Base-by-base conservation (phyloP, 805 yeast species). In the Sugiyamaella qingdaonensis region DNA sequence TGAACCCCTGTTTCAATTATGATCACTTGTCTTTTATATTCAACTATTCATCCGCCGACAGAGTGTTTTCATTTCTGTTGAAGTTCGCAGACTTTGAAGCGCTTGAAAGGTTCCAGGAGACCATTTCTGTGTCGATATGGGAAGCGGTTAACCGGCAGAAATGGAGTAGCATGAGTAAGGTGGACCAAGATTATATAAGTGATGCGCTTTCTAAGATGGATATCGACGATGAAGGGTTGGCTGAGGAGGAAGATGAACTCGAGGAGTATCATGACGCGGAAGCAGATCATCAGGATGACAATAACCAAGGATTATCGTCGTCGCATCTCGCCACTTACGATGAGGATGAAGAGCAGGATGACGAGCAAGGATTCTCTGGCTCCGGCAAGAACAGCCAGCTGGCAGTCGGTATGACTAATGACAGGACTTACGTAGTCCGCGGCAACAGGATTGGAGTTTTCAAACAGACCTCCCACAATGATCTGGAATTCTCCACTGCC, bases 391-490 rank as follows among this genome's bases (percentile, higher is more conserved):
- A 89, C 65, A 77, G 80, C 49, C 82, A 81, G 19, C 73, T 90
- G 62, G 83, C 86, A 1, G 83, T 88, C 8, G 91, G 95, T 0
- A 79, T 71, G 56, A 78, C 77, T 52, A 83, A 83, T 59, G 84
- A 87, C 61, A 75, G 94, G 34, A 78, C 95, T 0, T 90, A 79
- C 65, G 91, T 90, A 31, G 83, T 86, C 0, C 80, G 95, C 59
- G 96, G 90, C 13, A 73, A 87, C 65, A 81, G 80, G 58, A 73
- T 90, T 52, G 96, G 96, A 33, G 90, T 90, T 4, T 88, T 89
- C 70, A 84, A 77, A 61, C 78, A 82, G 16, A 78, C 76, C 34
- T 76, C 73, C 13, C 65, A 67, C 29, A 76, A 75, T 16, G 79
- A 76, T 39, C 68, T 89, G 47, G 79, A 81, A 53, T 88, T 79